Evolutionary conservation across 208 protist species (phyloP).

Genomic region (Naegleria lovaniensis): DNA sequence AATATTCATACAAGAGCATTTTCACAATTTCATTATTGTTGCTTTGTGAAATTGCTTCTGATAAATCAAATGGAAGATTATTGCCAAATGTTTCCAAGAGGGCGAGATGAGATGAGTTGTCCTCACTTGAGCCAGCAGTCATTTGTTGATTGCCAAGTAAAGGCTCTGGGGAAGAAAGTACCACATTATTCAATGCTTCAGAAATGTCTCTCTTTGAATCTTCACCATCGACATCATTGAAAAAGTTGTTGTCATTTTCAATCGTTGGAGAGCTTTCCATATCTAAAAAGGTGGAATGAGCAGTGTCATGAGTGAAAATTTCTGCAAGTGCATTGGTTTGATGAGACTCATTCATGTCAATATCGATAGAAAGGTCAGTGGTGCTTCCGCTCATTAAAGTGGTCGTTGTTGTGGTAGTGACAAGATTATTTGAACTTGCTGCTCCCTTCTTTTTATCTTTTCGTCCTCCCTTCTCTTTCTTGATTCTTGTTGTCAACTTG

Average conservation of each 20-base stretch:
- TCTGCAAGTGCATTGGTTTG: neutral
- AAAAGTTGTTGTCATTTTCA: neutral
- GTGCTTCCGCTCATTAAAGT: neutral
- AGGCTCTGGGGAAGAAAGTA: neutral
- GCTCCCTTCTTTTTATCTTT: neutral
- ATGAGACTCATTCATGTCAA: neutral
- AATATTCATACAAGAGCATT: neutral
- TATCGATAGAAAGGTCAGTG: neutral
- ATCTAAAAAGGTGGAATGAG: neutral
- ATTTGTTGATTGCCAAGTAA: neutral
- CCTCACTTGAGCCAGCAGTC: neutral
- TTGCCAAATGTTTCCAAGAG: neutral
- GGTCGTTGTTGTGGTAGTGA: neutral
- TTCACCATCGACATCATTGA: neutral
- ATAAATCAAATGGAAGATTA: neutral
- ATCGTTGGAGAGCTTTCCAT: neutral
- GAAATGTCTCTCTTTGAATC: neutral
- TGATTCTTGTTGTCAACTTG: neutral
- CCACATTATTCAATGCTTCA: neutral
- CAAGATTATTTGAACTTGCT: neutral
- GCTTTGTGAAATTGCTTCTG: neutral
- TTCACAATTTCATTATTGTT: constrained; percentile 26
- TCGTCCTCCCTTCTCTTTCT: neutral
- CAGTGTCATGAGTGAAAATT: neutral
- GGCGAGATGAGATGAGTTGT: neutral